Conservation (phyloP, 306 rosid genomes). For the Acacia crassicarpa region DNA sequence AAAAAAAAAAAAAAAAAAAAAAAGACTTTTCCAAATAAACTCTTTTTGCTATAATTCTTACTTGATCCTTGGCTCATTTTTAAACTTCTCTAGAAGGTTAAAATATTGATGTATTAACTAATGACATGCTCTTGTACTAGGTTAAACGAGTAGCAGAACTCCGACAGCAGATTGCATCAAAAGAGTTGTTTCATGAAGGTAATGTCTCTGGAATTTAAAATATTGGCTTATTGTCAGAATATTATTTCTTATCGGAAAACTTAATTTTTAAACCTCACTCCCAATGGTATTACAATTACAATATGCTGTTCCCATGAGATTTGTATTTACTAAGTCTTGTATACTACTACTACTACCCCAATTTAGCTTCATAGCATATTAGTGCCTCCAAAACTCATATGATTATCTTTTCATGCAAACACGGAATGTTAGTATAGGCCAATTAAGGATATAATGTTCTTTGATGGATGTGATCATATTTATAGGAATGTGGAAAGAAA, state of each 20-base stretch:
- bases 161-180: constrained; percentile 57
- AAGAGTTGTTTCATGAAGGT: constrained; percentile 82
- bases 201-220: constrained; percentile 20
- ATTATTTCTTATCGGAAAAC: constrained; percentile 15
- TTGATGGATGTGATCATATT: background rate
- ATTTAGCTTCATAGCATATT: constrained; percentile 22
- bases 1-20: too few species aligned
- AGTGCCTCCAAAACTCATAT: background rate
- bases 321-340: constrained; percentile 3
- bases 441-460: constrained; percentile 6
- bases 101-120: constrained; percentile 23
- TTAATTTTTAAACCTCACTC: background rate
- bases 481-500: background rate
- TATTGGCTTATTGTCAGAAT: constrained; percentile 3
- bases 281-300: background rate
- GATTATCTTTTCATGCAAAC: background rate
- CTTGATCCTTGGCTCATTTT: constrained; percentile 14
- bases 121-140: constrained; percentile 43
- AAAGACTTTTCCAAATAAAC: constrained; percentile 1
- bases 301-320: constrained; percentile 10
- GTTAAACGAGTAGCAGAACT: constrained; percentile 69
- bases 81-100: constrained; percentile 9
- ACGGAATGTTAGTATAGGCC: constrained; percentile 15
- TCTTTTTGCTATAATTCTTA: background rate
- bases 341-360: background rate